Evolutionary conservation across 768 basidiomycete genomes (phyloP), one percentile per base, ranked within the genome.

Genomic region (Nidularia sp.): DNA sequence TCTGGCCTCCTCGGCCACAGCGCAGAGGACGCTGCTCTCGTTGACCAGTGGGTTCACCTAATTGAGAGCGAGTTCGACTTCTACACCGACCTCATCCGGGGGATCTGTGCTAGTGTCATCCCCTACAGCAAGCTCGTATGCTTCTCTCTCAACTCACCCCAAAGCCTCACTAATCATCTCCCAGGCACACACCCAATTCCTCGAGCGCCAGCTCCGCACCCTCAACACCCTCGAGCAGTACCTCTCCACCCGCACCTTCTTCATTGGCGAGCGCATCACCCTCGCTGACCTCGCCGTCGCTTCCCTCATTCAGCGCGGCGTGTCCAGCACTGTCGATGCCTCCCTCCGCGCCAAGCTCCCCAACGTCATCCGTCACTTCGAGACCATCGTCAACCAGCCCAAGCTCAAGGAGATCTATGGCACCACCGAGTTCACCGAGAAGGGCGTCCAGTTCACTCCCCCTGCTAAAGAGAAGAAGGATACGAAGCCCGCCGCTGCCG

Each of bases 231-330:
- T 98, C 52, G 83, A 99, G 58, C 68, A 71, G 34, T 80, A 90
- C 74, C 84, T 99, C 60, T 65, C 76, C 47, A 77, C 82, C 52
- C 84, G 81, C 64, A 99, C 96, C 45, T 98, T 85, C 81, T 81
- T 98, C 62, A 93, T 93, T 51, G 87, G 86, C 58, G 92, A 99
- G 67, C 90, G 96, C 63, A 88, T 98, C 78, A 92, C 93, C 55
- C 79, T 96, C 45, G 97, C 94, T 57, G 97, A 99, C 63, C 68
- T 99, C 69, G 66, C 68, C 63, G 60, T 91, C 57, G 90, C 88
- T 35, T 67, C 76, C 49, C 57, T 79, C 64, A 65, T 93, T 55
- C 75, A 76, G 57, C 75, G 75, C 55, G 77, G 78, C 2, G 80
- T 81, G 62, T 50, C 61, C 22, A n/a, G 72, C 57, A 81, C 80